Base-by-base conservation (phyloP, 371 early-diverging fungal genomes). In the Coemansia sp. region DNA sequence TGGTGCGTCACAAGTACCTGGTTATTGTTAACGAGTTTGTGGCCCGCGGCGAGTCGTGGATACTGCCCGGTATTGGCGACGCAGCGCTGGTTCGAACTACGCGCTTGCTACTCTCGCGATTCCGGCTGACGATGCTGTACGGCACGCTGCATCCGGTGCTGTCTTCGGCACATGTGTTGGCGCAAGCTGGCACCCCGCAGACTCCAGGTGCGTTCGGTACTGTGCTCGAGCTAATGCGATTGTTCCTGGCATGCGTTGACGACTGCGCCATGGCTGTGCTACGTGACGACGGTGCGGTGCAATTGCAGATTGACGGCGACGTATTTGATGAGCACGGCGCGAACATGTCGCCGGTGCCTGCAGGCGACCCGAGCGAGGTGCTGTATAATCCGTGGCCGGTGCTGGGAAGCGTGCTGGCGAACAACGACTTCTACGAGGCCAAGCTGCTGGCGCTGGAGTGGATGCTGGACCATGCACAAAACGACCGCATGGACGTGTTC, bases 121-220 rank as follows among this genome's bases (percentile, higher is more conserved):
- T 74, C 75, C 75, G 75, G 26, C 45, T 69, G 2, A 65, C 75
- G 2, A 52, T 59, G 31, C 55, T 74, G 20, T 74, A 74, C 33
- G 75, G 75, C 9, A 65, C 61, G 26, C 59, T 74, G 66, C 75
- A 74, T 20, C 71, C 70, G 41, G 49, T 74, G 43, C 47, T 74
- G 9, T 45, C 62, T 5, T 31, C 47, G 5, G 7, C 34, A 11
- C 35, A n/a, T 20, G 14, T 30, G 3, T 30, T 74, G 48, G 26
- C 49, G n/a, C 40, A 40, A 1, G 20, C 58, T 47, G 65, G 66
- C 39, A 26, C 7, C 16, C 16, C 61, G 20, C 70, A 66, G 62
- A 59, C 42, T 0, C 71, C 75, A 1, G 61, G 76, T 6, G 64
- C 72, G 26, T 76, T 56, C 20, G 72, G 66, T 2, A 75, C 76